These are phyloP conservation scores for Xylogone sp. DNA, from an alignment of 2,329 filamentous ascomycete genomes.

Conservation along the genomic window DNA sequence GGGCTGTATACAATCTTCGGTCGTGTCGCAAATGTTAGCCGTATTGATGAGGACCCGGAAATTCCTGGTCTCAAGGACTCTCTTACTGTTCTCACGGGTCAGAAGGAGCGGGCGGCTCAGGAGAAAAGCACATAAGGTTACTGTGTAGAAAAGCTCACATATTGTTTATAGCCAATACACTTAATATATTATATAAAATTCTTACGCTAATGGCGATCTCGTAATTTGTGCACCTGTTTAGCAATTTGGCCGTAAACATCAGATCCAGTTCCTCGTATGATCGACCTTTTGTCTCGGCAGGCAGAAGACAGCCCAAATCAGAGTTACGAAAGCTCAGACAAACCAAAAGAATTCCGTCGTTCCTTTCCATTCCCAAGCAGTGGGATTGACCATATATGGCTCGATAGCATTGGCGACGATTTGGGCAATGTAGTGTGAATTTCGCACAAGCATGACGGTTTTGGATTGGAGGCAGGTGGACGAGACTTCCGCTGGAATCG, in stretches of 20 bases:
- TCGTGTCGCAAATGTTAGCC: too few species aligned
- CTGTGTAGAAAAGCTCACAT: too few species aligned
- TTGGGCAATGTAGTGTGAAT: constrained; percentile 24
- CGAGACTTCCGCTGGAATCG: constrained; percentile 32
- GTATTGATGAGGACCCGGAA: too few species aligned
- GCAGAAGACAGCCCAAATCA: constrained; percentile 47
- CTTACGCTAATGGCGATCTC: too few species aligned
- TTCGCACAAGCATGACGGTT: constrained; percentile 33
- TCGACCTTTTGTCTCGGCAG: constrained; percentile 41
- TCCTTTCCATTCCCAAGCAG: constrained; percentile 33
- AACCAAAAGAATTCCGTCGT: constrained; percentile 38
- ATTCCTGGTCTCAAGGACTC: too few species aligned
- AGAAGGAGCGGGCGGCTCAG: too few species aligned
- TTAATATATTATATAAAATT: too few species aligned
- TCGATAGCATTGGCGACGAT: constrained; percentile 28
- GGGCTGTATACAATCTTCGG: too few species aligned
- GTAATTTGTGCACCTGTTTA: too few species aligned
- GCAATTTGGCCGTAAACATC: constrained; percentile 12
- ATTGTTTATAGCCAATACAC: too few species aligned
- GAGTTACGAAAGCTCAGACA: constrained; percentile 30
- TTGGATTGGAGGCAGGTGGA: constrained; percentile 32
- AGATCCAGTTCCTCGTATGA: constrained; percentile 19
- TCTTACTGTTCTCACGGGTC: too few species aligned
- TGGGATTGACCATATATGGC: constrained; percentile 21
- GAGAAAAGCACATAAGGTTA: too few species aligned